These are phyloP conservation scores for Protomyces lactucae-debilis DNA, from an alignment of 1,139 yeast species.

Conservation along the genomic window DNA sequence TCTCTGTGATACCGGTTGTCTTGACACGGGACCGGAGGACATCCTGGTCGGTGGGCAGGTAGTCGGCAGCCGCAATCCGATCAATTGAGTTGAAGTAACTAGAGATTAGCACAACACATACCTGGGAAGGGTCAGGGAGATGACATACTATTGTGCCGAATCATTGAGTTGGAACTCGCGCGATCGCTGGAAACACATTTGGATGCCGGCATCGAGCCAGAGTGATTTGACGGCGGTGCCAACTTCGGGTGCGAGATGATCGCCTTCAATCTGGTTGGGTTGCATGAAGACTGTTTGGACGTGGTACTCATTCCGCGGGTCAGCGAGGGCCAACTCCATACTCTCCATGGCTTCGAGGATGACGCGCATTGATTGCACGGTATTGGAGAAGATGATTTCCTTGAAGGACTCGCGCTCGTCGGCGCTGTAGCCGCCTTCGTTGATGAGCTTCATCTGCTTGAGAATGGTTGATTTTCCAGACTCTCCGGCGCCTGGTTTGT, in stretches of 20 bases:
- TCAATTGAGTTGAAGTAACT: slow-evolving; percentile 33
- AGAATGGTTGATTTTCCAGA: slow-evolving; percentile 95
- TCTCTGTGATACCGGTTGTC: slow-evolving; percentile 93
- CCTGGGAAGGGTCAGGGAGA: slow-evolving; percentile 15
- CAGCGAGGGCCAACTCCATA: slow-evolving; percentile 31
- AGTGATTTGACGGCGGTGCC: slow-evolving; percentile 39
- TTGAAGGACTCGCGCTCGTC: slow-evolving; percentile 77
- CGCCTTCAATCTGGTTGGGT: slow-evolving; percentile 34
- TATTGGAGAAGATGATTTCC: slow-evolving; percentile 92
- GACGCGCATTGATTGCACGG: slow-evolving; percentile 81
- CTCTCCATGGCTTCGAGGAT: slow-evolving; percentile 48
- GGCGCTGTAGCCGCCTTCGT: slow-evolving; percentile 76
- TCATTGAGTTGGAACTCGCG: slow-evolving; percentile 81
- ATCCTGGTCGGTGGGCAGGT: slow-evolving; percentile 72
- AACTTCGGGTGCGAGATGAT: slow-evolving; percentile 33
- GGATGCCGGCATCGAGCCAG: slow-evolving; percentile 58
- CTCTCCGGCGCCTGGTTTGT: slow-evolving; percentile 65
- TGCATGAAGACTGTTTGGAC: slow-evolving; percentile 30
- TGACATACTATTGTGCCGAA: slow-evolving; percentile 58
- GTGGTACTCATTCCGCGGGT: slow-evolving; percentile 27
- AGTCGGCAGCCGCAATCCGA: slow-evolving; percentile 51
- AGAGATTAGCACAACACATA: background rate
- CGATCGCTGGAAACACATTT: slow-evolving; percentile 56
- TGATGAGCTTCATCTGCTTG: slow-evolving; percentile 81
- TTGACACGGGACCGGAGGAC: slow-evolving; percentile 86